These are phyloP conservation scores for Carpinus fangiana DNA, from an alignment of 306 rosid genomes.

Conservation along the genomic window DNA sequence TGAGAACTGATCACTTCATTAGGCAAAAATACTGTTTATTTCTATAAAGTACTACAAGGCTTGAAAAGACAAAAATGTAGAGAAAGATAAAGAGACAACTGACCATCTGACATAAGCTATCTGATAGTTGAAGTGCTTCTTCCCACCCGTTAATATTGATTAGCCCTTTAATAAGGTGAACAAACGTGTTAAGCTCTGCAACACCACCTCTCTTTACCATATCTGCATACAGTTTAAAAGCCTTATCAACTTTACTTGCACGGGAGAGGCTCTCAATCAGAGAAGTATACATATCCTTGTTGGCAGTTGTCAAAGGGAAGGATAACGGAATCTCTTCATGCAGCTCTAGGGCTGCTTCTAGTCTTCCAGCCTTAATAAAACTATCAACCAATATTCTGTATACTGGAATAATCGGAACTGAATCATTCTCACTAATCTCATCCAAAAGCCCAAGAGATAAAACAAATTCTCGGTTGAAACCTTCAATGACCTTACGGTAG, in stretches of 20 bases:
- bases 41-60: slow-evolving; percentile 14
- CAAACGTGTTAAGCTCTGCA: slow-evolving; percentile 69
- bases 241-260: slow-evolving; percentile 63
- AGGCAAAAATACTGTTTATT: slow-evolving; percentile 3
- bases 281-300: slow-evolving; percentile 52
- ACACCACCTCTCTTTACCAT: slow-evolving; percentile 58
- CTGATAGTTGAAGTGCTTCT: slow-evolving; percentile 72
- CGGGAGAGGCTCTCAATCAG: slow-evolving; percentile 65
- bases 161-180: slow-evolving; percentile 75
- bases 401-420: slow-evolving; percentile 53
- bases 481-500: slow-evolving; percentile 68
- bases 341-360: slow-evolving; percentile 62
- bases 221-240: slow-evolving; percentile 59
- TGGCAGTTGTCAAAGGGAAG: slow-evolving; percentile 38
- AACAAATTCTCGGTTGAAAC: slow-evolving; percentile 67
- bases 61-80: slow-evolving; percentile 6
- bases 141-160: slow-evolving; percentile 61
- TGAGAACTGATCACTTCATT: slow-evolving; percentile 1
- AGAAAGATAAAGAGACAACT: slow-evolving; percentile 37
- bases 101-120: slow-evolving; percentile 83
- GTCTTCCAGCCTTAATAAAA: slow-evolving; percentile 72
- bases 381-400: slow-evolving; percentile 69
- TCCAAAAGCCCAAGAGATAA: slow-evolving; percentile 63
- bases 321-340: slow-evolving; percentile 74
- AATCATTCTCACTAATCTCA: slow-evolving; percentile 58